Evolutionary conservation across 176 grass and related monocot genomes (phyloP), one percentile per base, ranked within the genome.

Genomic region (Phragmites australis): DNA sequence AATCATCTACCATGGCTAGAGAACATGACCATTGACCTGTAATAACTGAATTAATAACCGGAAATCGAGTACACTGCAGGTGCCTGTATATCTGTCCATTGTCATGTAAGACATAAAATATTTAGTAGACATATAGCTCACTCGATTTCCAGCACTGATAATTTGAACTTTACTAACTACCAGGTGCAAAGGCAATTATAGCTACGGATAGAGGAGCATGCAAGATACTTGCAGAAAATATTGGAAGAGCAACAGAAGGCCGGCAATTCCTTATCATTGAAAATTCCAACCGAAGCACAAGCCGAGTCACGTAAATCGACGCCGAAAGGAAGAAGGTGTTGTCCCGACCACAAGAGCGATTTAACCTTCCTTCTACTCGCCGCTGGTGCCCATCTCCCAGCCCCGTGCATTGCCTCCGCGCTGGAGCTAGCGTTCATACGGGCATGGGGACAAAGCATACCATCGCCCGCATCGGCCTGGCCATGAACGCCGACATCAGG

Each of bases 161-260:
- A 23, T 58, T 69, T 90, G 40, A 37, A 27, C 55, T 76, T 51
- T 40, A 13, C 11, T n/a, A 79, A 13, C 11, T n/a, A 79, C 34
- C 84, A 97, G 91, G 83, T 90, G 44, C 94, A 94, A 88, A 94
- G 89, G 85, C 73, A 86, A 37, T 49, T 97, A 61, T 91, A 97
- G 23, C 83, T 97, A 47, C 82, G 80, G 27, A 94, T 97, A 58
- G 94, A 97, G 81, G 91, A 97, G 21, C 89, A 97, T 49, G 94
- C 91, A 31, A 92, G 52, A 19, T 97, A 94, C 83, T 82, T 97
- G 91, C 91, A 97, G 50, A 97, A 83, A 82, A 94, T 97, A 75
- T 50, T 97, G 37, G 94, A 91, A 80, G 82, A 92, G 65, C 91
- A 97, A 32, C 85, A 92, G 73, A 94, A 94, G 82, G 70, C 61